Evolutionary conservation across 352 stramenopile species (phyloP).

Genomic region (Phytophthora sojae): DNA sequence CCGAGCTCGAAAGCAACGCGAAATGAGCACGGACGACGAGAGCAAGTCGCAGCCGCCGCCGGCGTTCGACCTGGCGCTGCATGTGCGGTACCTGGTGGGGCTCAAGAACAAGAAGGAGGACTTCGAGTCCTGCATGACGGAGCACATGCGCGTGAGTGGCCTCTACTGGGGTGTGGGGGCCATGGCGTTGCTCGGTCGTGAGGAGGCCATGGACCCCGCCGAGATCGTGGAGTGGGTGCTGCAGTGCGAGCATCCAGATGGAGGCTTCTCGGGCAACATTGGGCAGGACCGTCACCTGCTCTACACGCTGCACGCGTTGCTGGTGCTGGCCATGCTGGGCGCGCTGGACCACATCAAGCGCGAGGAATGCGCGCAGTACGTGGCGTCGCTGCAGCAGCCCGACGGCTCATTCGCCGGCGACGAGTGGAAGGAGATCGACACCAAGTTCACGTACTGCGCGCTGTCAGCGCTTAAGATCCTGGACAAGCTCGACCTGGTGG

Average conservation of each 20-base stretch:
- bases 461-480: slow-evolving; percentile 96
- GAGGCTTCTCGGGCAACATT: slow-evolving; percentile 96
- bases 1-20: not conserved
- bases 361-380: slow-evolving; percentile 82
- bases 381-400: slow-evolving; percentile 93
- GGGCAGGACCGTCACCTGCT: slow-evolving; percentile 97
- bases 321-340: slow-evolving; percentile 96
- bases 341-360: slow-evolving; percentile 84
- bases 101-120: slow-evolving; percentile 91
- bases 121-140: slow-evolving; percentile 94
- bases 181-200: slow-evolving; percentile 92
- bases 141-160: slow-evolving; percentile 98
- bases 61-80: slow-evolving; percentile 69
- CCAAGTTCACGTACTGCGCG: slow-evolving; percentile 99
- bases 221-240: slow-evolving; percentile 97
- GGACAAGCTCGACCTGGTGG: slow-evolving; percentile 82
- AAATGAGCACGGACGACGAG: slow-evolving; percentile 33
- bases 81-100: slow-evolving; percentile 81
- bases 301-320: slow-evolving; percentile 97
- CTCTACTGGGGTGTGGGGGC: slow-evolving; percentile 99
- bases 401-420: slow-evolving; percentile 98
- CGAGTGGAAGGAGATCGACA: slow-evolving; percentile 98
- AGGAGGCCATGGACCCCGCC: slow-evolving; percentile 82
- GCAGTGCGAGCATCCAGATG: slow-evolving; percentile 92
- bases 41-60: slow-evolving; percentile 27